These are phyloP conservation scores for Phytophthora vignae DNA, from an alignment of 352 stramenopile species.

Conservation along the genomic window DNA sequence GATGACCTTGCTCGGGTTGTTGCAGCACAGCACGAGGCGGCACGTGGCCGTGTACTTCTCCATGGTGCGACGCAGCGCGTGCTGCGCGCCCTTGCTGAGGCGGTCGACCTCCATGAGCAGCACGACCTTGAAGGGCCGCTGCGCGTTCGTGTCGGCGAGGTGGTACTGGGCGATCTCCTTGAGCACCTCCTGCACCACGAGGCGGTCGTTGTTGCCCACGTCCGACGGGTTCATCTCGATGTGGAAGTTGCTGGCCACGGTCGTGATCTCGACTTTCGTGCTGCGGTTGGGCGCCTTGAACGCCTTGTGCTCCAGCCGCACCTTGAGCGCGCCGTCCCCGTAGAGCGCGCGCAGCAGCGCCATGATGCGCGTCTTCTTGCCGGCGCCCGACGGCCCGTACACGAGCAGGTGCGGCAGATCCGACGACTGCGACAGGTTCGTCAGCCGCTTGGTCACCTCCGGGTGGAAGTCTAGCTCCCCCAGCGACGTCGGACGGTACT, in stretches of 20 bases:
- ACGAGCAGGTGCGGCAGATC: constrained; percentile 98
- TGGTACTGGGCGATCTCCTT: constrained; percentile 99
- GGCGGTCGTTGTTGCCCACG: constrained; percentile 96
- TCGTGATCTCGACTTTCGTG: constrained; percentile 97
- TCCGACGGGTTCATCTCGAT: constrained; percentile 99
- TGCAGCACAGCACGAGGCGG: constrained; percentile 98
- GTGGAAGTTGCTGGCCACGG: constrained; percentile 98
- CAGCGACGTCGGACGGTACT: constrained; percentile 96
- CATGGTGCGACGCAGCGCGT: constrained; percentile 97
- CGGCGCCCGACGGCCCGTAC: constrained; percentile 97
- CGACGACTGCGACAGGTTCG: constrained; percentile 72
- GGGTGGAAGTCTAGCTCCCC: constrained; percentile 94
- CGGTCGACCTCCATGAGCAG: constrained; percentile 98
- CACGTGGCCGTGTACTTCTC: constrained; percentile 96
- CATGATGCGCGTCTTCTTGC: constrained; percentile 99
- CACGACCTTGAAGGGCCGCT: constrained; percentile 92
- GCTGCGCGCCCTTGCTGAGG: constrained; percentile 98
- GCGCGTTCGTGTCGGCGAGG: constrained; percentile 77
- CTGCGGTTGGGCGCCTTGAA: constrained; percentile 94
- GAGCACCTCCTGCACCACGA: constrained; percentile 99
- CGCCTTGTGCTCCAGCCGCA: constrained; percentile 88
- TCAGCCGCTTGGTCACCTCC: constrained; percentile 93
- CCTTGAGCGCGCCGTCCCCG: constrained; percentile 93
- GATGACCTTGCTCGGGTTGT: constrained; percentile 97
- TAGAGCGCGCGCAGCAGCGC: constrained; percentile 96